A percentile compares a stretch with the other conserved stretches of the same genome.
phyloP scores from a whole-genome alignment of 441 rosid species.

The Aleurites moluccanus region DNA sequence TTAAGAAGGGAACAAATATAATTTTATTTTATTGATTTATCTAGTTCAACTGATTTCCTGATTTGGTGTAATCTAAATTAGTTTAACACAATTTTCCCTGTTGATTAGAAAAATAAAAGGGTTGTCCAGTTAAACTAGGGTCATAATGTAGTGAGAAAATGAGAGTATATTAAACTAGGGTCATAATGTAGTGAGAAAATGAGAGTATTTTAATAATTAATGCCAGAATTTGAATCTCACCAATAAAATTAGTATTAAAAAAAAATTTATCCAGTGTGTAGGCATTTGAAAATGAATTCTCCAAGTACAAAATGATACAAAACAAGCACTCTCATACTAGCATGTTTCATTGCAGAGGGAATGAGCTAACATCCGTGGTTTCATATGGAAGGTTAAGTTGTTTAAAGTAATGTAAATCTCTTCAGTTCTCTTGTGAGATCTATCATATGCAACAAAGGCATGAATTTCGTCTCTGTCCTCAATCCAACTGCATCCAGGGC shows the following conservation, averaged over 20 bases:
- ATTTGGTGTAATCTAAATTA: no score
- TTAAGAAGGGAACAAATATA: no score
- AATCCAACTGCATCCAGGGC: conserved; percentile 38
- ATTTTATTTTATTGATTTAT: no score
- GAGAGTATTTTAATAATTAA: no score
- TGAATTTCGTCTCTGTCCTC: conserved; percentile 30
- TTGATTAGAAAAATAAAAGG: no score
- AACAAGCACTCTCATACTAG: background rate
- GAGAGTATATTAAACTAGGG: no score
- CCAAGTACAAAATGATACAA: background rate
- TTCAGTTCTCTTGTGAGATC: conserved; percentile 32
- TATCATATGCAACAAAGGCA: conserved; percentile 27
- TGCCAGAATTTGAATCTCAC: no score
- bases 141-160: no score
- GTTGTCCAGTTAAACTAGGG: background rate
- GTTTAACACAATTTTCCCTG: background rate
- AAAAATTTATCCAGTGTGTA: background rate
- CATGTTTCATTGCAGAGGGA: background rate
- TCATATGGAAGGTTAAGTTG: conserved; percentile 43
- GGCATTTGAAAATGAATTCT: background rate
- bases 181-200: no score
- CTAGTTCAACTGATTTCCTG: no score
- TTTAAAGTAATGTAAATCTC: conserved; percentile 50
- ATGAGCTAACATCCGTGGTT: conserved; percentile 12
- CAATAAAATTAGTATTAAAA: no score